Evolutionary conservation across 2,329 filamentous ascomycete species (phyloP), one percentile per base, ranked within the genome.

Genomic region (Claviceps spartinae): DNA sequence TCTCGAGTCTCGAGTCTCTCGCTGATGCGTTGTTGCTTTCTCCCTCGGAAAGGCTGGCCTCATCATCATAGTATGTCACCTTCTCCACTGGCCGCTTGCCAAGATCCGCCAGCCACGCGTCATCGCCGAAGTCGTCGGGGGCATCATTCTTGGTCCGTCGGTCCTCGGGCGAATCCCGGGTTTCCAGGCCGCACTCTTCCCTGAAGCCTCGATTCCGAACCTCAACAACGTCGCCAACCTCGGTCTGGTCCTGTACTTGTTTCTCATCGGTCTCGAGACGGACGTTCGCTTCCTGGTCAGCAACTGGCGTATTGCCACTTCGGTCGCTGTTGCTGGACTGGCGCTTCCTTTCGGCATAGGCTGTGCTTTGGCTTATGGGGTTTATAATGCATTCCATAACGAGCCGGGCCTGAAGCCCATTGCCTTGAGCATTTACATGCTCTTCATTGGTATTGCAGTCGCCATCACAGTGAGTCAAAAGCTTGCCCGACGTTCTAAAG

Each of bases 391-490:
- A 53, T 95, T 94, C 60, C 72, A 72, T 22, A 40, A 62, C 11
- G 72, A 76, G 37, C 57, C 61, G 3, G 65, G 66, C 42, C 60
- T 69, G 22, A 57, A 67, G 16, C 62, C 67, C 38, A 72, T 78
- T 54, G 61, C 65, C 20, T 80, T 80, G 54, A 73, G 72, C 48
- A 69, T 75, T 11, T 80, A 88, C 47, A 73, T 73, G 55, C 68
- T 78, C 30, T 97, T 97, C 64, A 86, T 96, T 57, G 91, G 90
- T 66, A 90, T 95, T 50, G 91, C 91, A 0, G 83, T 96, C 67
- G 86, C 89, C 30, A 97, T 97, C 59, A 96, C 91, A 1, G 62
- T 64, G 48, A 14, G 60, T 50, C n/a, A 40, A 40, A 18, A 22
- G 5, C 16, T 22, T 7, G 5, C 8, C 13, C 13, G 11, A 14